These are phyloP conservation scores for Aspergillus haitiensis DNA, from an alignment of 495 filamentous ascomycete species.

Conservation along the genomic window DNA sequence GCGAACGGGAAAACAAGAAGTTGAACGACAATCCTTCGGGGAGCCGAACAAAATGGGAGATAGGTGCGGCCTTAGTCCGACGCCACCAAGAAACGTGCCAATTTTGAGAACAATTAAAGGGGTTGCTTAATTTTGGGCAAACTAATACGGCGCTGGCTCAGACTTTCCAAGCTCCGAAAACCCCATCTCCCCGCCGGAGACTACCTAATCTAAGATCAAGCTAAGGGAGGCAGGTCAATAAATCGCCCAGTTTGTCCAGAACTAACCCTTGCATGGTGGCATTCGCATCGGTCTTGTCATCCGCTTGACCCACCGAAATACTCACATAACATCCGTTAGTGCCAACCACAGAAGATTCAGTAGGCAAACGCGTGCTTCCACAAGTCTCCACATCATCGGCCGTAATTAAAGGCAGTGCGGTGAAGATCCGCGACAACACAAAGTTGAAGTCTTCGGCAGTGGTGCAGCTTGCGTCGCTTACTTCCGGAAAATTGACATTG, in stretches of 20 bases:
- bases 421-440: conserved; percentile 59
- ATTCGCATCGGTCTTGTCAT: conserved; percentile 57
- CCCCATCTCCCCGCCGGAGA: no score
- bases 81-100: neutral
- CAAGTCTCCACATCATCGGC: conserved; percentile 56
- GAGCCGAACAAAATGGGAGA: neutral
- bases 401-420: conserved; percentile 49
- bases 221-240: conserved; percentile 46
- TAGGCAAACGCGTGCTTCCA: conserved; percentile 55
- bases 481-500: conserved; percentile 65
- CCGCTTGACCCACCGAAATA: conserved; percentile 62
- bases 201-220: neutral
- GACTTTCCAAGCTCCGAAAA: no score
- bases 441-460: conserved; percentile 55
- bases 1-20: neutral
- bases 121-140: neutral
- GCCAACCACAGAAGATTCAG: conserved; percentile 50
- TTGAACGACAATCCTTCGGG: neutral
- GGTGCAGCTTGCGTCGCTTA: conserved; percentile 46
- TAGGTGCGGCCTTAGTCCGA: neutral
- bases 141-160: no score
- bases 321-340: conserved; percentile 57
- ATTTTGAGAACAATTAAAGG: neutral
- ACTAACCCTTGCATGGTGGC: conserved; percentile 56
- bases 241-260: conserved; percentile 50